phyloP scores from a whole-genome alignment of 148 eudicot genomes.

The Drosera capensis region DNA sequence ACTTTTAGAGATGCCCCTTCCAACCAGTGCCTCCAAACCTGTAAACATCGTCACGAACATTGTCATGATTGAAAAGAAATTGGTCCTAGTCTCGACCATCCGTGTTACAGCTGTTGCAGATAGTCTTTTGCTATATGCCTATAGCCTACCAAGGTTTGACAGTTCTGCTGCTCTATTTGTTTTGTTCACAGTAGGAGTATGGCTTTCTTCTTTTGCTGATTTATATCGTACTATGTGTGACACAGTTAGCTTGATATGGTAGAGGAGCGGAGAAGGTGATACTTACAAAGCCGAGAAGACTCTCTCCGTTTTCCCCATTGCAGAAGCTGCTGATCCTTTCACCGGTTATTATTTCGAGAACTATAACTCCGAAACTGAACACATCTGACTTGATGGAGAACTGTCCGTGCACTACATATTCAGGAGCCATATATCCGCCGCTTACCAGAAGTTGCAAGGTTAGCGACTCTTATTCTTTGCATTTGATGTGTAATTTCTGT shows the following conservation, averaged over 20 bases:
- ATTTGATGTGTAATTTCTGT: background rate
- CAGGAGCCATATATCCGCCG: conserved; percentile 11
- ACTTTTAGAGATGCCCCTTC: conserved; percentile 5
- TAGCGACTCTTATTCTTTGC: background rate
- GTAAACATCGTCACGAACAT: background rate
- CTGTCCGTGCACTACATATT: conserved; percentile 5
- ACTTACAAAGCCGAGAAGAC: conserved; percentile 18
- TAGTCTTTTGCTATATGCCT: too few species aligned
- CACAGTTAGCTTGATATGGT: background rate
- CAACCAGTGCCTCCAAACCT: conserved; percentile 14
- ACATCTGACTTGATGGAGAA: conserved; percentile 10
- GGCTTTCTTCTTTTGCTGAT: background rate
- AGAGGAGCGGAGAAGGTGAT: background rate
- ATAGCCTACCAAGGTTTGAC: too few species aligned
- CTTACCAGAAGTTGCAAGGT: too few species aligned
- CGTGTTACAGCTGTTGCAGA: too few species aligned
- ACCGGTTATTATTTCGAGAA: conserved; percentile 8
- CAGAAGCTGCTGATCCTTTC: background rate
- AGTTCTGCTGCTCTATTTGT: too few species aligned
- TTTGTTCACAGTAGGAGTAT: too few species aligned
- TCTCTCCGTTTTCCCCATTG: background rate
- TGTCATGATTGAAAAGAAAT: background rate
- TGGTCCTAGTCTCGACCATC: too few species aligned
- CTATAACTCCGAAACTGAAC: conserved; percentile 8
- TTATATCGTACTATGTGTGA: background rate